Conservation (phyloP, 768 basidiomycete species). For the Boletus fagicola region DNA sequence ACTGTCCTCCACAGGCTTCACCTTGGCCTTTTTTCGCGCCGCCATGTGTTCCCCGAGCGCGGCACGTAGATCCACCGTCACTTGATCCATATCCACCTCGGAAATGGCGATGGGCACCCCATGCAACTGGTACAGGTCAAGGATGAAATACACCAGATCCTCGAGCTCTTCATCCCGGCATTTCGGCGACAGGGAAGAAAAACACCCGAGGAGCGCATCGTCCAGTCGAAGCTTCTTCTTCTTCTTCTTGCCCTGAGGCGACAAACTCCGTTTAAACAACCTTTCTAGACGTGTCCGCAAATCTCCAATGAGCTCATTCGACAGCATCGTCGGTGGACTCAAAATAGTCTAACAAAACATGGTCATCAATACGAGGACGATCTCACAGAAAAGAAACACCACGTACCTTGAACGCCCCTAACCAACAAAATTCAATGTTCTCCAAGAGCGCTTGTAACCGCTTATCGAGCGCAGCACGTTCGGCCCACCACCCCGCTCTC, state of each 20-base stretch:
- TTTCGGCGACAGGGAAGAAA: conserved; percentile 76
- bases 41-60: conserved; percentile 71
- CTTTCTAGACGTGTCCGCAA: conserved; percentile 71
- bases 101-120: conserved; percentile 85
- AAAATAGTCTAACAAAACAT: conserved; percentile 51
- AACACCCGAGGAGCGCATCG: conserved; percentile 77
- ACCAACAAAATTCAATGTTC: conserved; percentile 94
- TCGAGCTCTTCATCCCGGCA: conserved; percentile 93
- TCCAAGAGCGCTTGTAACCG: conserved; percentile 71
- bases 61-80: conserved; percentile 79
- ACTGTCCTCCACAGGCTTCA: conserved; percentile 42
- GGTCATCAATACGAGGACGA: not conserved
- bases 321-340: conserved; percentile 43
- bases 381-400: not conserved
- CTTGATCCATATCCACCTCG: conserved; percentile 89
- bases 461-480: conserved; percentile 70
- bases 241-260: conserved; percentile 60
- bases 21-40: conserved; percentile 33
- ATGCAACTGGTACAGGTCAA: conserved; percentile 93
- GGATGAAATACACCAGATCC: conserved; percentile 88
- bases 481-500: conserved; percentile 82
- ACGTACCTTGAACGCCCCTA: conserved; percentile 93
- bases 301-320: conserved; percentile 47
- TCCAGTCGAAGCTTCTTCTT: conserved; percentile 59
- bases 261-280: conserved; percentile 67